Conservation (phyloP, 2,329 filamentous ascomycete genomes). For the Aaosphaeria arxii region DNA sequence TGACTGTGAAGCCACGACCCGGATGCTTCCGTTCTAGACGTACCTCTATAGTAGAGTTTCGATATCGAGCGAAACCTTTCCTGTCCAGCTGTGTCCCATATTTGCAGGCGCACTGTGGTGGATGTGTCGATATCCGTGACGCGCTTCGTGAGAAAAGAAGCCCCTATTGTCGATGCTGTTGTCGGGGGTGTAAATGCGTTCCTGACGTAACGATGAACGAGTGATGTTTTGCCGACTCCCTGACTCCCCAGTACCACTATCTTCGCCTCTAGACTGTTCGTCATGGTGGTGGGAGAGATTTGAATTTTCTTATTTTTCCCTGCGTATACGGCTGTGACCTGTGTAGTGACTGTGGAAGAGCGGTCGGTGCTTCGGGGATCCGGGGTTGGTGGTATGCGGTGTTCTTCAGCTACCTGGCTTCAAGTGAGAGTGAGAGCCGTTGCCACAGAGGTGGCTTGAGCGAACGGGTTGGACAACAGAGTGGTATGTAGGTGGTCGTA, state of each 20-base stretch:
- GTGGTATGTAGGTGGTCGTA: not conserved
- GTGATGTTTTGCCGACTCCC: slow-evolving; percentile 75
- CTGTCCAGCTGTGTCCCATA: slow-evolving; percentile 95
- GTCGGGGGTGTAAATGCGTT: slow-evolving; percentile 63
- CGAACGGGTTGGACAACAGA: not conserved
- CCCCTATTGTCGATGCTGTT: slow-evolving; percentile 49
- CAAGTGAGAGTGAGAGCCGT: not conserved
- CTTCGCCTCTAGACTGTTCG: slow-evolving; percentile 69
- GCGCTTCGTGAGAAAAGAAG: slow-evolving; percentile 62
- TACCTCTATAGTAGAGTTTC: slow-evolving; percentile 82
- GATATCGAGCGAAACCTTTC: slow-evolving; percentile 95
- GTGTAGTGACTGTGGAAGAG: not conserved
- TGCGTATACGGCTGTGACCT: too few species aligned
- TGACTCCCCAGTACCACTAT: slow-evolving; percentile 78
- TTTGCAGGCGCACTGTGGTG: slow-evolving; percentile 84
- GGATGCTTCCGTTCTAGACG: slow-evolving; percentile 4
- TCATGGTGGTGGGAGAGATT: slow-evolving; percentile 12
- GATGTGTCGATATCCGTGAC: slow-evolving; percentile 76
- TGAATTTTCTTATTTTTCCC: not conserved
- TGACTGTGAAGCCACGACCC: too few species aligned
- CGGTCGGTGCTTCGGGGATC: not conserved
- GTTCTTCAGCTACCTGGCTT: not conserved
- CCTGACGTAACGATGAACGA: slow-evolving; percentile 74
- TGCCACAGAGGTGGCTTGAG: not conserved
- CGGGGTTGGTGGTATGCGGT: not conserved